These are phyloP conservation scores for Lactarius psammicola DNA, from an alignment of 768 basidiomycete species.

Conservation along the genomic window DNA sequence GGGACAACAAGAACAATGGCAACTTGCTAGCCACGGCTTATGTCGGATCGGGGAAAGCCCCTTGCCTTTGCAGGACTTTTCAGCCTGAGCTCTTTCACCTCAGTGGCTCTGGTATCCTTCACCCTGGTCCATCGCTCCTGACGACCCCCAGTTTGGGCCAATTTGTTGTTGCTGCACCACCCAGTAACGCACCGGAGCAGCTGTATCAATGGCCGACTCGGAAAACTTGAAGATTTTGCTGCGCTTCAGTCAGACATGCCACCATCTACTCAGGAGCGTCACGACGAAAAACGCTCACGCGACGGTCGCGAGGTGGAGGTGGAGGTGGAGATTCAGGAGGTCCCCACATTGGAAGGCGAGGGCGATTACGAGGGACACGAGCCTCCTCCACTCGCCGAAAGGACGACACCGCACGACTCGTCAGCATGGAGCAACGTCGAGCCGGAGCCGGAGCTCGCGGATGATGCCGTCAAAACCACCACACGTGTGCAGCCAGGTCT, in stretches of 20 bases:
- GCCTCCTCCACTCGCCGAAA: background rate
- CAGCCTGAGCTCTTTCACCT: background rate
- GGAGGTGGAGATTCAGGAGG: background rate
- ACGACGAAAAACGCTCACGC: background rate
- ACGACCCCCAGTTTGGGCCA: background rate
- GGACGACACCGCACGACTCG: background rate
- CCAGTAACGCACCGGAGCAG: background rate
- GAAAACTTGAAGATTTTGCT: background rate
- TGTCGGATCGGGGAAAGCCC: background rate
- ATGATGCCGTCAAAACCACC: background rate
- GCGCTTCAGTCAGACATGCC: background rate
- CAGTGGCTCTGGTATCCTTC: background rate
- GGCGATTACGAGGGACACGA: background rate
- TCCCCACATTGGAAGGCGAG: background rate
- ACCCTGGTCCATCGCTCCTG: background rate
- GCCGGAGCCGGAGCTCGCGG: background rate
- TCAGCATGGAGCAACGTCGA: background rate
- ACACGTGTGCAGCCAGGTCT: background rate
- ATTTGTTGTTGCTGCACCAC: too few species aligned
- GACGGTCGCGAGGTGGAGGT: too few species aligned
- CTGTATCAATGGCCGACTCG: background rate
- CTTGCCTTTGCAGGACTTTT: background rate
- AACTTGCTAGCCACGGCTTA: background rate
- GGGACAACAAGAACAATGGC: background rate
- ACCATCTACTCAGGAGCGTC: background rate